These are phyloP conservation scores for Trichoderma citrinoviride DNA, from an alignment of 2,329 filamentous ascomycete species.

Conservation along the genomic window DNA sequence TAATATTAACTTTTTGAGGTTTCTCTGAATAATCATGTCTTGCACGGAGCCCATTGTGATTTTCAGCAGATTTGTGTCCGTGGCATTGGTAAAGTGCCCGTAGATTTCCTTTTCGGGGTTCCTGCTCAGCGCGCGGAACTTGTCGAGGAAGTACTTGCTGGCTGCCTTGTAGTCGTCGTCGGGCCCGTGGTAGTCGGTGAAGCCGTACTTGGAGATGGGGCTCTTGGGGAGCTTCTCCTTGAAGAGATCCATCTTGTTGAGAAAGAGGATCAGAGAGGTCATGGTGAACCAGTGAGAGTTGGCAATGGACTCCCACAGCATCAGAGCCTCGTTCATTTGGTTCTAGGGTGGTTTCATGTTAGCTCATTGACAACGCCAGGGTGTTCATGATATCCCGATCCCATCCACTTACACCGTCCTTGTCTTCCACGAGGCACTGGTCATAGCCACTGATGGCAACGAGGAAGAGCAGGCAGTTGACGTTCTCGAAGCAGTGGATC, in stretches of 20 bases:
- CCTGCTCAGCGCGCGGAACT: conserved; percentile 95
- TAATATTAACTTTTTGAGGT: conserved; percentile 76
- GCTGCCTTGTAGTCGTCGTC: conserved; percentile 93
- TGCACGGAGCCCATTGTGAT: conserved; percentile 65
- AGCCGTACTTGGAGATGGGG: conserved; percentile 76
- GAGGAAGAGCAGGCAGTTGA: conserved; percentile 89
- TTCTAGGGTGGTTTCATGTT: conserved; percentile 52
- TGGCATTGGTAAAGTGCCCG: conserved; percentile 98
- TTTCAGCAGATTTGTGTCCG: conserved; percentile 81
- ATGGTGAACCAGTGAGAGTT: conserved; percentile 89
- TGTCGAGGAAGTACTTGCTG: conserved; percentile 98
- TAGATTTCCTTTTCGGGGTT: conserved; percentile 94
- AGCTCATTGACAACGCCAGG: conserved; percentile 13
- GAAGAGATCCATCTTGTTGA: conserved; percentile 89
- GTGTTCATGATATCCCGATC: background rate
- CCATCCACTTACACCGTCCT: conserved; percentile 62
- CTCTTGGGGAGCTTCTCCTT: conserved; percentile 82
- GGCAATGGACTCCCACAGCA: conserved; percentile 82
- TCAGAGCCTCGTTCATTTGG: conserved; percentile 87
- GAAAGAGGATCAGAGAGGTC: conserved; percentile 82
- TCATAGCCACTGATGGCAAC: conserved; percentile 98
- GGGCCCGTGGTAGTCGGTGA: conserved; percentile 81
- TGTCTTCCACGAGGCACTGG: conserved; percentile 91
- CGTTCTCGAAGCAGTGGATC: conserved; percentile 99
- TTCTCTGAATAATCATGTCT: conserved; percentile 99